Conservation (phyloP, 352 stramenopile genomes). For the Elongisporangium senticosum region DNA sequence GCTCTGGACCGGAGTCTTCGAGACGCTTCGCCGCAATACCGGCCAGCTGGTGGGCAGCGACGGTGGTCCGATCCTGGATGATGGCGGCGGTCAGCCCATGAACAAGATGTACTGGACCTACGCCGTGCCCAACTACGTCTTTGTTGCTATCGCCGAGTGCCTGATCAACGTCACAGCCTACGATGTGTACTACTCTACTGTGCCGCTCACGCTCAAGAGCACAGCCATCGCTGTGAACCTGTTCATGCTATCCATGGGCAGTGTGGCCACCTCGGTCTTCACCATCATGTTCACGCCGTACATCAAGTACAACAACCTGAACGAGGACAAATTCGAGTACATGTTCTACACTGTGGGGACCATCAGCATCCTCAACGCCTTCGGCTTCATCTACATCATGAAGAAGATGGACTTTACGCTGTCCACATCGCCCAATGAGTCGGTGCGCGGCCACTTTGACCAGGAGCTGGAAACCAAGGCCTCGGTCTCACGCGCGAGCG, state of each 20-base stretch:
- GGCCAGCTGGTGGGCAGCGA: constrained; percentile 21
- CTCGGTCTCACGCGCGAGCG: too few species aligned
- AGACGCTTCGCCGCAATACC: constrained; percentile 32
- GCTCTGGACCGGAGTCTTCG: constrained; percentile 32
- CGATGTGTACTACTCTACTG: constrained; percentile 57
- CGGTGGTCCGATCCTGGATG: constrained; percentile 24
- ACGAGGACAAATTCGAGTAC: constrained; percentile 61
- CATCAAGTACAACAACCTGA: constrained; percentile 42
- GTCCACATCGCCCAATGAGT: too few species aligned
- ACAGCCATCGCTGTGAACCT: constrained; percentile 50
- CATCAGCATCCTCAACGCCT: constrained; percentile 42
- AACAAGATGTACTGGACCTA: constrained; percentile 50
- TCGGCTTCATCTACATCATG: constrained; percentile 46
- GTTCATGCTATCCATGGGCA: constrained; percentile 53
- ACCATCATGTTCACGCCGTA: constrained; percentile 61
- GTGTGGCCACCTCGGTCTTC: constrained; percentile 49
- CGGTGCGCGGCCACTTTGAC: too few species aligned
- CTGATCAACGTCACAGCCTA: constrained; percentile 59
- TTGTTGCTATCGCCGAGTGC: constrained; percentile 49
- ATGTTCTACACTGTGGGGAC: constrained; percentile 55
- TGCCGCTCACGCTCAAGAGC: constrained; percentile 47
- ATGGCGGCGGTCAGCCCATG: constrained; percentile 35
- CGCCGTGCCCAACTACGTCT: constrained; percentile 49
- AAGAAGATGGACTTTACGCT: constrained; percentile 34
- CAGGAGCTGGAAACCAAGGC: too few species aligned